These are phyloP conservation scores for Boletus coccyginus DNA, from an alignment of 768 basidiomycete genomes.

Conservation along the genomic window DNA sequence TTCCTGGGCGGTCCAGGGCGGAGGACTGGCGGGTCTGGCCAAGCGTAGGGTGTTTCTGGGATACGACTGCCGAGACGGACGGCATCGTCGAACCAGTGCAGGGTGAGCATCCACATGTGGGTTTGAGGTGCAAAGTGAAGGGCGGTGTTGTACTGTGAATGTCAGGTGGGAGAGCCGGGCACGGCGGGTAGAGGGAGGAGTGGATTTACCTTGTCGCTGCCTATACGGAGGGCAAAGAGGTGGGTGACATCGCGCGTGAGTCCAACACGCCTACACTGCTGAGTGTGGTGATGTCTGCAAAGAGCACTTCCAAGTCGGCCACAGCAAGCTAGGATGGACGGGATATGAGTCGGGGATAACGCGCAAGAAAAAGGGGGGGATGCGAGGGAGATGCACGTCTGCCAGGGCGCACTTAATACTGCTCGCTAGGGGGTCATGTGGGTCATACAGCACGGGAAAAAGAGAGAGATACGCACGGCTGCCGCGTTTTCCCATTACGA, in stretches of 20 bases:
- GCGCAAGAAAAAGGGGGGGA: not conserved
- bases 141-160: slow-evolving; percentile 39
- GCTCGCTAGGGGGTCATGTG: slow-evolving; percentile 34
- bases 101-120: slow-evolving; percentile 68
- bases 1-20: slow-evolving; percentile 16
- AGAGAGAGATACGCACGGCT: slow-evolving; percentile 44
- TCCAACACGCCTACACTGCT: slow-evolving; percentile 73
- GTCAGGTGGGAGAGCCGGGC: not conserved
- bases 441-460: not conserved
- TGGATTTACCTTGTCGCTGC: slow-evolving; percentile 41
- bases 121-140: slow-evolving; percentile 59
- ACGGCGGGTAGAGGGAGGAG: not conserved
- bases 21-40: slow-evolving; percentile 66
- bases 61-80: slow-evolving; percentile 56
- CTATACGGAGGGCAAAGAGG: slow-evolving; percentile 58
- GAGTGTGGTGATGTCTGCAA: slow-evolving; percentile 65
- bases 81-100: slow-evolving; percentile 90
- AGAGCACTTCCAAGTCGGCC: slow-evolving; percentile 69
- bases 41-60: slow-evolving; percentile 57
- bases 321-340: slow-evolving; percentile 45
- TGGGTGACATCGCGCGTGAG: slow-evolving; percentile 88
- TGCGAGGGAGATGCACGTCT: slow-evolving; percentile 43
- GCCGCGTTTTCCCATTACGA: slow-evolving; percentile 54
- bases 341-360: not conserved
- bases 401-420: slow-evolving; percentile 64